Evolutionary conservation across 1,284 basidiomycete species (phyloP), one percentile per base, ranked within the genome.

Genomic region (Trichosporon asahii): DNA sequence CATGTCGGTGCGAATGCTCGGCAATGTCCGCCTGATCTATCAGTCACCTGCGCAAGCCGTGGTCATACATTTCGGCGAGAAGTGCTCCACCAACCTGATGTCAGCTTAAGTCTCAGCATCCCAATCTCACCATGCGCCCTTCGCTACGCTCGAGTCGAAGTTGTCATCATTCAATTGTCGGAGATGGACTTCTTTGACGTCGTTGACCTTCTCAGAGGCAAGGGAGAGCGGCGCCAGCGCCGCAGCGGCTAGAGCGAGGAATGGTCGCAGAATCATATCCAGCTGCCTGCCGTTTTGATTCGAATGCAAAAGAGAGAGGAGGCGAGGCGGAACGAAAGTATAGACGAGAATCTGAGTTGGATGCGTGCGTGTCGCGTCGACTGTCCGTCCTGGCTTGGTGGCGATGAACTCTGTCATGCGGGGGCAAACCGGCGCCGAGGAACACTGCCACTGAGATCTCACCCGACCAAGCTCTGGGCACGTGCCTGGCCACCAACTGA

Each of bases 1-100:
- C 95, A 99, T 37, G 90, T 94, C 0, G 95, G 93, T 9, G 89
- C 82, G 65, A 85, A 84, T 1, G 78, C 77, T 71, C 81, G 73
- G 71, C 83, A 84, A 70, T 84, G 82, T 3, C 71, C 74, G 66
- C 83, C 82, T 85, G 69, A 15, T 18, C 14, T 15, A 57, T 37
- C 29, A 67, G 53, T 25, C 60, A 57, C 23, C 29, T 49, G 40
- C 14, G 23, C 37, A n/a, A 29, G 31, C 9, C n/a, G 25, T 21
- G 15, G n/a, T 73, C 80, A 66, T 63, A 84, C 84, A 85, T 75
- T 77, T 77, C 0, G 84, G 84, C 12, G 80, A 83, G 66, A 74
- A 85, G 68, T 84, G 83, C 69, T 85, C 84, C 3, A 85, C 82
- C 4, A 85, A 75, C 84, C 84, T 83, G 66, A 21, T 9, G 70